Percentiles rank a stretch among this genome's conserved stretches.
Conservation (phyloP, 805 yeast genomes). For the Ogataea methanolica region DNA sequence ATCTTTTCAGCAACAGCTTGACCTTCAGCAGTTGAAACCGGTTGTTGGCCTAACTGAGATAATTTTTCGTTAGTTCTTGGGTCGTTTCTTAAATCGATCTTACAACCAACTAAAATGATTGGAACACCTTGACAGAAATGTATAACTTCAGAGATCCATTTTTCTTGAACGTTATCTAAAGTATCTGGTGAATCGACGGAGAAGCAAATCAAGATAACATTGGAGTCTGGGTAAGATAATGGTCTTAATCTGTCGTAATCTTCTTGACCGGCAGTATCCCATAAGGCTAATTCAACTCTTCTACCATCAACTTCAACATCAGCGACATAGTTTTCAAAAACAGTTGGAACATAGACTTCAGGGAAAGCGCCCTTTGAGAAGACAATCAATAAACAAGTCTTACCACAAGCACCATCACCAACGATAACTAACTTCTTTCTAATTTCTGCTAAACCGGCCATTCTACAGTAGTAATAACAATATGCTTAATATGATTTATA, state of each 20-base stretch:
- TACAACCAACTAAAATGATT: slow-evolving; percentile 88
- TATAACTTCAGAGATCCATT: slow-evolving; percentile 90
- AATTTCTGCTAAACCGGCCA: slow-evolving; percentile 48
- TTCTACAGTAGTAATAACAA: slow-evolving; percentile 8
- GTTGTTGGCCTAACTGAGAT: slow-evolving; percentile 70
- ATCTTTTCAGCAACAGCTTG: slow-evolving; percentile 83
- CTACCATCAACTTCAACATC: slow-evolving; percentile 91
- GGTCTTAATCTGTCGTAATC: slow-evolving; percentile 94
- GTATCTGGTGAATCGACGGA: slow-evolving; percentile 90
- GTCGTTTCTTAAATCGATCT: slow-evolving; percentile 83
- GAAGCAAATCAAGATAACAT: slow-evolving; percentile 88
- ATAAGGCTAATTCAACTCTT: slow-evolving; percentile 86
- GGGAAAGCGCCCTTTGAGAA: slow-evolving; percentile 89
- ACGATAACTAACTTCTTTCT: slow-evolving; percentile 88
- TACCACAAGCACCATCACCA: slow-evolving; percentile 98
- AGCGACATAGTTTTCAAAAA: slow-evolving; percentile 95
- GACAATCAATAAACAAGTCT: slow-evolving; percentile 83
- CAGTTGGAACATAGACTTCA: slow-evolving; percentile 93
- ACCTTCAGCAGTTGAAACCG: slow-evolving; percentile 80
- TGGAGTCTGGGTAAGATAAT: slow-evolving; percentile 85
- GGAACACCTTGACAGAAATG: slow-evolving; percentile 95
- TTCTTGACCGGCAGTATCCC: slow-evolving; percentile 99
- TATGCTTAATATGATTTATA: background rate
- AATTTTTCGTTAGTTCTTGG: slow-evolving; percentile 70
- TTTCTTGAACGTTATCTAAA: slow-evolving; percentile 88